Evolutionary conservation across 1,139 yeast genomes (phyloP), one percentile per base, ranked within the genome.

Genomic region (Debaryomyces nepalensis): DNA sequence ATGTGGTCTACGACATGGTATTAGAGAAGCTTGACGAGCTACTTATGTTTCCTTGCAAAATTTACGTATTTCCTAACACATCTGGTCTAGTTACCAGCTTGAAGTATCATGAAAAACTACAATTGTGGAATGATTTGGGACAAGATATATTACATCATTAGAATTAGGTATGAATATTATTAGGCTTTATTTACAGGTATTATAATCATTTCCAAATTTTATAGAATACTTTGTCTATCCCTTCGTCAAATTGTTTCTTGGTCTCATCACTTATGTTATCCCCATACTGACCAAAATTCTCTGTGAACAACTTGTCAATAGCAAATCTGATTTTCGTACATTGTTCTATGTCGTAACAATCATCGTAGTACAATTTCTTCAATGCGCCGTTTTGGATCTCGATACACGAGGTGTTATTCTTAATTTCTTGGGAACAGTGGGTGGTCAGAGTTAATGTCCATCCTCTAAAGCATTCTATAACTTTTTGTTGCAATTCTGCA

Each of bases 1-100:
- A 50, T 32, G 35, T 33, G 4, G 44, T 31, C 2, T 62, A 65
- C 44, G 52, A 50, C 19, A 26, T 23, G 22, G 34, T 65, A 7
- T 41, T 66, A 35, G 40, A 45, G 14, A 45, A 49, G 29, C 44
- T 66, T 14, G 41, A 47, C 18, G 43, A 50, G 3, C 45, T 40
- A 22, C 45, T 58, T 16, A 55, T 50, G 5, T 39, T 44, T 48
- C 43, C 48, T 7, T 43, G 55, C 31, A 35, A 54, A 40, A 47
- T 82, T 0, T 79, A 73, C 57, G 91, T 86, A 4, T 74, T 85
- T 32, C 93, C 93, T 2, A 82, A 83, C 40, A 85, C 93, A 0
- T 84, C 90, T 1, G 95, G 95, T 0, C 64, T 87, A n/a, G 93
- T 83, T 5, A 76, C 85, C 6, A 63, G 64, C 44, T 64, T 82